These are phyloP conservation scores for Fusarium cicatricum DNA, from an alignment of 2,329 filamentous ascomycete species.

Conservation along the genomic window DNA sequence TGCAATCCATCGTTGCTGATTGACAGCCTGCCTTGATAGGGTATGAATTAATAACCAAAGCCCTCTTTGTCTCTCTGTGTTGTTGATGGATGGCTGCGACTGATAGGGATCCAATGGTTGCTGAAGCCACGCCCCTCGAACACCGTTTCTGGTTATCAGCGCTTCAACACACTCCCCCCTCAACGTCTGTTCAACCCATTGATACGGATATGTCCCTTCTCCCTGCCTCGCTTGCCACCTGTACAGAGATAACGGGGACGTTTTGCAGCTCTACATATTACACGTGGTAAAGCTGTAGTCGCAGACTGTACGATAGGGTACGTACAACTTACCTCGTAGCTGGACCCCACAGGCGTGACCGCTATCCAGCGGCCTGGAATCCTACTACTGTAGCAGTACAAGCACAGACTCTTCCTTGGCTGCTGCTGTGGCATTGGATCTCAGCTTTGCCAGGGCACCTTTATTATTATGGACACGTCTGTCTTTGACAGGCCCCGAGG, in stretches of 20 bases:
- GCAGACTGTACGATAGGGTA: slow-evolving; percentile 1
- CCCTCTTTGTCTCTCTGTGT: neutral
- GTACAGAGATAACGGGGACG: slow-evolving; percentile 4
- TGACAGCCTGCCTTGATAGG: slow-evolving; percentile 11
- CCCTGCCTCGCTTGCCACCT: slow-evolving; percentile 7
- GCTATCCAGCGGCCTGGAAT: slow-evolving; percentile 35
- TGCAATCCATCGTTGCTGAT: neutral
- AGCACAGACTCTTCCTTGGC: slow-evolving; percentile 24
- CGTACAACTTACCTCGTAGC: slow-evolving; percentile 5
- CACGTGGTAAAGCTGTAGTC: slow-evolving; percentile 18
- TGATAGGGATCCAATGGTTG: slow-evolving; percentile 13
- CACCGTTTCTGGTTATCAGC: slow-evolving; percentile 15
- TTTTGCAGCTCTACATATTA: slow-evolving; percentile 2
- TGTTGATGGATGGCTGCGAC: neutral
- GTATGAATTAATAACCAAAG: neutral
- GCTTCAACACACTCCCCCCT: slow-evolving; percentile 27
- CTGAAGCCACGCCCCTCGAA: slow-evolving; percentile 24
- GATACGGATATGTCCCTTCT: neutral
- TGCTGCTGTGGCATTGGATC: slow-evolving; percentile 4
- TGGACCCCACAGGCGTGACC: slow-evolving; percentile 28
- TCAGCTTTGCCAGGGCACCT: slow-evolving; percentile 19
- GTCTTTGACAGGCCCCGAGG: slow-evolving; percentile 20
- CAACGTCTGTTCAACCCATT: slow-evolving; percentile 6
- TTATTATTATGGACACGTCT: slow-evolving; percentile 1
- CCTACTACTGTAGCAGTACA: too few relatives aligned